Conservation (phyloP, 306 rosid species). For the Morella rubra region DNA sequence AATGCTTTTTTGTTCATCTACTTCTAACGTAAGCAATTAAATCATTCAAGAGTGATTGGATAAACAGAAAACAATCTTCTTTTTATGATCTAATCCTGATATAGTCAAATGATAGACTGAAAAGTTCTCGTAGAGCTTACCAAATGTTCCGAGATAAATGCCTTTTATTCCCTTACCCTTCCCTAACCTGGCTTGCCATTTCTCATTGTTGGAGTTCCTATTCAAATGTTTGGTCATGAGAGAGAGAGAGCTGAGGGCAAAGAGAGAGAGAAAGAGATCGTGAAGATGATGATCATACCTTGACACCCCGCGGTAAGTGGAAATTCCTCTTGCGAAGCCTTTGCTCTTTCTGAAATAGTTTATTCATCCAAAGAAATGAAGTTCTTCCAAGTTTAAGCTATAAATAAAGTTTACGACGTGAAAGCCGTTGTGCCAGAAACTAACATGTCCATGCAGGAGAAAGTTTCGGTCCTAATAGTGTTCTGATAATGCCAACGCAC, state of each 20-base stretch:
- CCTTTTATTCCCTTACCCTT: constrained; percentile 21
- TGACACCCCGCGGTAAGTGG: constrained; percentile 42
- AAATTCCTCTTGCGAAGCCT: constrained; percentile 27
- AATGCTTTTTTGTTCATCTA: too few relatives aligned
- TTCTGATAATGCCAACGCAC: too few relatives aligned
- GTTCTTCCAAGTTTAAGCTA: too few relatives aligned
- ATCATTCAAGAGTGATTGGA: too few relatives aligned
- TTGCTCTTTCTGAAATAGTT: constrained; percentile 27
- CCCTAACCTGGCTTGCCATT: constrained; percentile 40
- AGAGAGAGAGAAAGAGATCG: constrained; percentile 2
- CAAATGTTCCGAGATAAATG: constrained; percentile 34
- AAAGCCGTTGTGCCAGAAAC: too few relatives aligned
- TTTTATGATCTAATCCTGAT: not conserved
- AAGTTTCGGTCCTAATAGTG: too few relatives aligned
- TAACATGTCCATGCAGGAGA: too few relatives aligned
- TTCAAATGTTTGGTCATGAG: not conserved
- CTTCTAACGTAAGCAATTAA: too few relatives aligned
- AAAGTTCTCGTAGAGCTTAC: not conserved
- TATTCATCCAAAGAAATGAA: not conserved
- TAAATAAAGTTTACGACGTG: too few relatives aligned
- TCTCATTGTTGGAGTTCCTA: constrained; percentile 16
- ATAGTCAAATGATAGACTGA: not conserved
- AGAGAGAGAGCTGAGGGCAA: not conserved
- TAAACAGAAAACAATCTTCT: not conserved
- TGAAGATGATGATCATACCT: constrained; percentile 25